Conservation (phyloP, 768 basidiomycete genomes). For the Termitomyces sp. region DNA sequence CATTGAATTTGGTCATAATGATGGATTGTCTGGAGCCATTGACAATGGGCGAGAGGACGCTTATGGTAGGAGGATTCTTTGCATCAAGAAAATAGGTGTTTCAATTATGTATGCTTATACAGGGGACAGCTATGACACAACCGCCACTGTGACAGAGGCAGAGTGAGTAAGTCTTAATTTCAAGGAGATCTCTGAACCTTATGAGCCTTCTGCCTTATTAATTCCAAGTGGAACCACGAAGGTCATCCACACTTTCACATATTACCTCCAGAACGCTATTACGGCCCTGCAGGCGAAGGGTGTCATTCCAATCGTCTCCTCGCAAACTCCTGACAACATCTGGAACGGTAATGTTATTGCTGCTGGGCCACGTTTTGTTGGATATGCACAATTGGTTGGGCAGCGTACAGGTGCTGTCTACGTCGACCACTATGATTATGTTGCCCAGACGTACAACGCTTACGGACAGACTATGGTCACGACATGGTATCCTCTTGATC, state of each 20-base stretch:
- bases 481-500: conserved; percentile 44
- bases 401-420: conserved; percentile 37
- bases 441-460: conserved; percentile 39
- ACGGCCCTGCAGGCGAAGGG: conserved; percentile 43
- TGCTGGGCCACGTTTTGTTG: conserved; percentile 43
- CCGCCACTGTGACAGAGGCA: conserved; percentile 1
- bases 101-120: neutral
- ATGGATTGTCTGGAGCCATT: conserved; percentile 29
- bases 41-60: conserved; percentile 45
- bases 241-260: conserved; percentile 45
- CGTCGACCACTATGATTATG: conserved; percentile 46
- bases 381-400: conserved; percentile 40
- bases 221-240: conserved; percentile 32
- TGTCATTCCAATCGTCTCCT: conserved; percentile 45
- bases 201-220: neutral
- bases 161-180: neutral
- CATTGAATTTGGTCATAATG: conserved; percentile 51
- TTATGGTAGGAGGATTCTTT: conserved; percentile 24
- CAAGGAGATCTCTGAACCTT: neutral
- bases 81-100: neutral
- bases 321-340: conserved; percentile 46
- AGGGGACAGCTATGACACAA: conserved; percentile 5
- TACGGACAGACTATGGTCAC: conserved; percentile 38
- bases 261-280: conserved; percentile 44
- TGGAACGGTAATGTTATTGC: conserved; percentile 36